Conservation (phyloP, 176 grass and related monocot species). For the Olyra latifolia region DNA sequence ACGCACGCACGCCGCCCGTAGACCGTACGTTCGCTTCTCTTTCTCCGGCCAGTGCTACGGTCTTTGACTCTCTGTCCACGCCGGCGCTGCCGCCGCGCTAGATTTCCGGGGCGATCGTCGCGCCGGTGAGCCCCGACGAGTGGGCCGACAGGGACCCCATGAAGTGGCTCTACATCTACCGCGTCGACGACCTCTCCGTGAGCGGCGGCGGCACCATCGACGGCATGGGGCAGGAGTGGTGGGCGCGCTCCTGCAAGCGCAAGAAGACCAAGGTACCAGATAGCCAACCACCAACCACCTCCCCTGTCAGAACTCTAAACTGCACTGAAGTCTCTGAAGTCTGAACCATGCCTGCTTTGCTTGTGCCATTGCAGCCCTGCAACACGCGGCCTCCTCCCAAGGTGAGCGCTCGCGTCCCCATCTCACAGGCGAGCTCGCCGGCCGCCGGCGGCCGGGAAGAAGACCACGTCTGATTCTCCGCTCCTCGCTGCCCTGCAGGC, state of each 20-base stretch:
- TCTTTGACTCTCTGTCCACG: not conserved
- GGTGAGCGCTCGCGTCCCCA: constrained; percentile 13
- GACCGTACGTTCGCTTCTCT: not conserved
- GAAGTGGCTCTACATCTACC: constrained; percentile 71
- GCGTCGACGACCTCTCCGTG: constrained; percentile 51
- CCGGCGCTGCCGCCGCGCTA: not conserved
- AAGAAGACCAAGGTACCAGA: constrained; percentile 45
- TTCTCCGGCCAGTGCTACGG: not conserved
- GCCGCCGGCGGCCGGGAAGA: not conserved
- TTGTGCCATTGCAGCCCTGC: constrained; percentile 50
- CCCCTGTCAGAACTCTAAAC: not conserved
- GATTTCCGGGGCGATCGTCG: constrained; percentile 53
- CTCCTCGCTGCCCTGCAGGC: constrained; percentile 33
- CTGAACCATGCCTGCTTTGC: not conserved
- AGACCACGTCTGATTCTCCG: not conserved
- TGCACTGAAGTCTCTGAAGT: not conserved
- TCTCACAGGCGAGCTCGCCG: not conserved
- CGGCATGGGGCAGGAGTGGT: constrained; percentile 76
- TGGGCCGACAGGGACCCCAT: constrained; percentile 51
- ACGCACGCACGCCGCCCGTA: not conserved
- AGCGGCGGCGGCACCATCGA: constrained; percentile 75
- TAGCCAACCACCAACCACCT: not conserved
- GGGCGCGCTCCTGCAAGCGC: constrained; percentile 72
- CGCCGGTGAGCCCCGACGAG: constrained; percentile 58
- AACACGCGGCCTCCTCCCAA: constrained; percentile 46